Evolutionary conservation across 106 monocot genomes (phyloP).

Genomic region (Agapanthus africanus): DNA sequence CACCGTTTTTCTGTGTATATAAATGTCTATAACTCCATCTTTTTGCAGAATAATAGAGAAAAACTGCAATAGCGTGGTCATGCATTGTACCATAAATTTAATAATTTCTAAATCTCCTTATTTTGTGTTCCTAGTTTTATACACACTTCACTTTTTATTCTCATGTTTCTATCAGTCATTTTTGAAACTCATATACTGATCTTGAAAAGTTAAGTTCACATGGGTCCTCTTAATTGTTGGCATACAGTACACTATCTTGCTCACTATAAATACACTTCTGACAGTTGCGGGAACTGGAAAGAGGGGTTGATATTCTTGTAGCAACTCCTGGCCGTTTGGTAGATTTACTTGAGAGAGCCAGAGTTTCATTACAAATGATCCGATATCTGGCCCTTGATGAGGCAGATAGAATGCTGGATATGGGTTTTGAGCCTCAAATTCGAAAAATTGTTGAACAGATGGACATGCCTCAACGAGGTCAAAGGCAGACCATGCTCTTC

Average conservation of each 20-base stretch:
- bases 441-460: conserved; percentile 91
- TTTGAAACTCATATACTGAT: not conserved
- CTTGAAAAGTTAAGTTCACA: not conserved
- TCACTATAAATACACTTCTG: conserved; percentile 3
- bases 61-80: too few species aligned
- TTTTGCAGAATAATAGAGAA: too few species aligned
- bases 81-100: too few species aligned
- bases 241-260: not conserved
- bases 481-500: conserved; percentile 89
- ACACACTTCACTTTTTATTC: not conserved
- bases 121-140: not conserved
- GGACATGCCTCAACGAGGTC: conserved; percentile 81
- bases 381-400: conserved; percentile 83
- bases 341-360: conserved; percentile 84
- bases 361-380: conserved; percentile 76
- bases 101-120: not conserved
- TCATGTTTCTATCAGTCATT: not conserved
- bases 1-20: not conserved
- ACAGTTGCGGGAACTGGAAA: conserved; percentile 80
- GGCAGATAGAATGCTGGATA: conserved; percentile 96
- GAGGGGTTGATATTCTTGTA: conserved; percentile 94
- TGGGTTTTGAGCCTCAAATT: conserved; percentile 98
- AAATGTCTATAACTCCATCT: too few species aligned
- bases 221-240: not conserved
- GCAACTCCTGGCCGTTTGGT: conserved; percentile 92